Conservation (phyloP, 176 grass and related monocot genomes). For the Bolboschoenus planiculmis region DNA sequence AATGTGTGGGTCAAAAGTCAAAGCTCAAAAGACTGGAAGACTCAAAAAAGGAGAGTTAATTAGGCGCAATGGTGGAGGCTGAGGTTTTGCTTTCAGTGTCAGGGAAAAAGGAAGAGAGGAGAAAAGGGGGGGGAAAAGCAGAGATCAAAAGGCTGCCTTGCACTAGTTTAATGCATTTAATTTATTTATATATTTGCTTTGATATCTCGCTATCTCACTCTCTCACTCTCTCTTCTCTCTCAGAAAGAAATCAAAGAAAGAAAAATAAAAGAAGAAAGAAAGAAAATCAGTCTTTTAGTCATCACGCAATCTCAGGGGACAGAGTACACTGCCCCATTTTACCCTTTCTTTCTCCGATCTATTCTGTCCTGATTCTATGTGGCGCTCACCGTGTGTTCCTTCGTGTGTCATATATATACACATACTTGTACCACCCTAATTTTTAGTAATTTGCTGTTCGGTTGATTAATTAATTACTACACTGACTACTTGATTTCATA, state of each 20-base stretch:
- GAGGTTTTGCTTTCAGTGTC: slow-evolving; percentile 34
- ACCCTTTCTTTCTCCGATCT: background rate
- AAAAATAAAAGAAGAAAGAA: background rate
- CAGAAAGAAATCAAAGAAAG: background rate
- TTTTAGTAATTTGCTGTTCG: no score
- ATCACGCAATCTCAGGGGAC: slow-evolving; percentile 61
- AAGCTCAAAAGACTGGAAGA: background rate
- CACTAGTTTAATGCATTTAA: background rate
- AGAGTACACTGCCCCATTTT: slow-evolving; percentile 43
- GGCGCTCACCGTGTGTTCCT: background rate
- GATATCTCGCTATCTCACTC: slow-evolving; percentile 20
- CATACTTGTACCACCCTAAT: no score
- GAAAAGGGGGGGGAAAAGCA: slow-evolving; percentile 17
- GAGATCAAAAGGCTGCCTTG: slow-evolving; percentile 15
- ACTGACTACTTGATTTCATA: background rate
- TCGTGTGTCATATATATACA: background rate
- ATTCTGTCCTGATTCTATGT: background rate
- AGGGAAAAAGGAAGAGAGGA: slow-evolving; percentile 5
- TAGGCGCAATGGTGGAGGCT: slow-evolving; percentile 23
- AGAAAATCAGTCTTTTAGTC: slow-evolving; percentile 26
- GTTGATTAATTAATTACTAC: no score
- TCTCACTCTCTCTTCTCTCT: no score
- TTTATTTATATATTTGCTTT: slow-evolving; percentile 8
- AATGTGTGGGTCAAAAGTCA: background rate
- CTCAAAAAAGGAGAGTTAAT: background rate